A percentile compares a stretch with the other conserved stretches of the same genome.
These are phyloP conservation scores for Aschersonia sp. DNA, from an alignment of 2,329 filamentous ascomycete genomes.

Conservation along the genomic window DNA sequence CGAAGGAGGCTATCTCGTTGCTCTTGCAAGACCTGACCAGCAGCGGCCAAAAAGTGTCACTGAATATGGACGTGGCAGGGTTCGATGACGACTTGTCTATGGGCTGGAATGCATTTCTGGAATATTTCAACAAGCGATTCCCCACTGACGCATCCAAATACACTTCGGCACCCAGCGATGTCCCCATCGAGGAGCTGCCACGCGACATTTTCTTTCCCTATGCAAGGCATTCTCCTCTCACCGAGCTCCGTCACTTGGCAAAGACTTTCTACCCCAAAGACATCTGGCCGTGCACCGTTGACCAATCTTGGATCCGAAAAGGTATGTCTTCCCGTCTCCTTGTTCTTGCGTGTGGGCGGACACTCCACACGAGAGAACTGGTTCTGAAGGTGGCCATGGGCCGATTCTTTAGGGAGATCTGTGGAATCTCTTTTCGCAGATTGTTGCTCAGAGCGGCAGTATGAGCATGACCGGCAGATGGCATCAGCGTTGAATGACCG, in stretches of 20 bases:
- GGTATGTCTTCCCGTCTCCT: constrained; percentile 11
- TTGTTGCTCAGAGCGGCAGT: constrained; percentile 45
- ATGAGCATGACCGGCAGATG: constrained; percentile 54
- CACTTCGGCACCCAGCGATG: background rate
- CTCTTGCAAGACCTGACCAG: constrained; percentile 6
- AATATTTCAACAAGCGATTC: background rate
- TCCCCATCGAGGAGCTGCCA: constrained; percentile 15
- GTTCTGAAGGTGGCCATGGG: background rate
- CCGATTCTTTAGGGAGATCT: constrained; percentile 28
- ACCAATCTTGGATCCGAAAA: constrained; percentile 47
- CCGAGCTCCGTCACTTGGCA: constrained; percentile 61
- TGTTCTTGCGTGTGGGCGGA: no score
- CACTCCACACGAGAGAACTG: background rate
- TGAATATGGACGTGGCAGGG: constrained; percentile 10
- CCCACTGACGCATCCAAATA: background rate
- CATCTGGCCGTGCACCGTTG: constrained; percentile 69
- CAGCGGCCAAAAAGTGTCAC: constrained; percentile 11
- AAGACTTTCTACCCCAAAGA: constrained; percentile 56
- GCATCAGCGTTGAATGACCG: constrained; percentile 9
- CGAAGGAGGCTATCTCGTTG: constrained; percentile 3
- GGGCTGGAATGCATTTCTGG: constrained; percentile 1
- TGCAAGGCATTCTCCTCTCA: constrained; percentile 78
- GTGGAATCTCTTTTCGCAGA: constrained; percentile 59
- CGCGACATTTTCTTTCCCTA: constrained; percentile 56
- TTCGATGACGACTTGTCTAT: constrained; percentile 7